These are phyloP conservation scores for Oxyria digyna DNA, from an alignment of 148 eudicot species.

Conservation along the genomic window DNA sequence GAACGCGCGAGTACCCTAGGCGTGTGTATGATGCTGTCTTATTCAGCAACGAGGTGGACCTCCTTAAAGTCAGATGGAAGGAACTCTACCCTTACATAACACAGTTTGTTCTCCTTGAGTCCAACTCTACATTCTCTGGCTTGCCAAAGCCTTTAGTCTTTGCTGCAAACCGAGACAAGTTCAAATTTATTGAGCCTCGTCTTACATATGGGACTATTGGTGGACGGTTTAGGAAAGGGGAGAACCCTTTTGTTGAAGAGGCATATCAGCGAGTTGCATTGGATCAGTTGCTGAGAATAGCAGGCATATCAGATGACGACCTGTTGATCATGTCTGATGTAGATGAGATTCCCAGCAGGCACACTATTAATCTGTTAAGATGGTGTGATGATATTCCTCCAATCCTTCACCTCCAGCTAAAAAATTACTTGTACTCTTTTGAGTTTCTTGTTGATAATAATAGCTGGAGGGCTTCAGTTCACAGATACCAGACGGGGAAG, in stretches of 20 bases:
- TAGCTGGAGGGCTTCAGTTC: slow-evolving; percentile 17
- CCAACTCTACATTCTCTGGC: slow-evolving; percentile 13
- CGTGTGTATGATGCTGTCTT: slow-evolving; percentile 14
- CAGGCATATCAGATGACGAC: slow-evolving; percentile 13
- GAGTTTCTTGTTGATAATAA: slow-evolving; percentile 14
- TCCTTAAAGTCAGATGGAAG: slow-evolving; percentile 13
- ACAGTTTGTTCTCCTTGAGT: slow-evolving; percentile 13
- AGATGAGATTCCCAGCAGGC: slow-evolving; percentile 15
- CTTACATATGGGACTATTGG: slow-evolving; percentile 13
- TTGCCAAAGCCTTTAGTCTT: slow-evolving; percentile 11
- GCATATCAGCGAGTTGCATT: slow-evolving; percentile 14
- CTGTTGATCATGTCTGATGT: slow-evolving; percentile 17
- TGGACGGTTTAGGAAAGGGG: slow-evolving; percentile 12
- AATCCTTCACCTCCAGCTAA: slow-evolving; percentile 13
- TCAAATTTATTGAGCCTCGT: slow-evolving; percentile 10
- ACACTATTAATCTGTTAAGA: slow-evolving; percentile 12
- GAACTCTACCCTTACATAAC: slow-evolving; percentile 15
- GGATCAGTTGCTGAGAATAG: slow-evolving; percentile 11
- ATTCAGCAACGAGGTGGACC: slow-evolving; percentile 15
- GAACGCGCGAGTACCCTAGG: slow-evolving; percentile 14
- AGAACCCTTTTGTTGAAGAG: slow-evolving; percentile 14
- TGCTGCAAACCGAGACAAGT: slow-evolving; percentile 4
- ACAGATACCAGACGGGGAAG: slow-evolving; percentile 13
- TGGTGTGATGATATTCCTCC: slow-evolving; percentile 15
- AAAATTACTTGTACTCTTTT: slow-evolving; percentile 12